Evolutionary conservation across 495 filamentous ascomycete genomes (phyloP), one percentile per base, ranked within the genome.

Genomic region (Monascus purpureus): DNA sequence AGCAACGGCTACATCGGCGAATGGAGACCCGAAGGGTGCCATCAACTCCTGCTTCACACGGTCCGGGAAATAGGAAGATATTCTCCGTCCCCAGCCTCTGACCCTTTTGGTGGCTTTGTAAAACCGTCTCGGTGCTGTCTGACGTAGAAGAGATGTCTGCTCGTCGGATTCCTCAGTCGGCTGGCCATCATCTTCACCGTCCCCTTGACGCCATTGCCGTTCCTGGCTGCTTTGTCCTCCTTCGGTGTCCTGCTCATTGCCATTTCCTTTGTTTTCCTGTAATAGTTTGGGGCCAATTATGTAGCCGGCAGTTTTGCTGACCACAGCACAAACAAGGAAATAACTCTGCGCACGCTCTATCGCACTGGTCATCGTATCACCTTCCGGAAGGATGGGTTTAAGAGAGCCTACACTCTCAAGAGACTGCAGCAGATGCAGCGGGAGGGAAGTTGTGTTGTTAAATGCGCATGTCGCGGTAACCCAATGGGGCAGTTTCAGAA

Each of bases 381-480:
- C 61, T 0, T 53, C 55, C 12, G 50, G 47, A 15, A 59, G 46
- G 14, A 78, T 56, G 9, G 80, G 42, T 12, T 63, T 45, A 6
- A 86, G 50, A 28, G 81, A 75, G 6, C 77, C 77, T 0, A 79
- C 80, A 9, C 68, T 55, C 18, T 72, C 61, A 3, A 86, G 61
- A 5, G 73, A 69, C 33, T 78, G 62, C 20, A 82, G 60, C 2
- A 85, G 63, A 3, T 83, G 57, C 11, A 88, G 55, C 0, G 80
- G 80, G 19, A 83, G 69, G 17, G 65, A 71, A 1, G 75, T 81
- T 0, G 80, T 82, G 43, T 85, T 88, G 57, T 83, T 87, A 57
- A 85, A 82, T 25, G 74, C 62, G 29, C 81, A 63, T 1, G 76
- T 73, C 0, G 74, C 72, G 0, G 71, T 72, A 9, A 70, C 65